phyloP scores from a whole-genome alignment of 1,139 yeast species.

The Hyphopichia burtonii region DNA sequence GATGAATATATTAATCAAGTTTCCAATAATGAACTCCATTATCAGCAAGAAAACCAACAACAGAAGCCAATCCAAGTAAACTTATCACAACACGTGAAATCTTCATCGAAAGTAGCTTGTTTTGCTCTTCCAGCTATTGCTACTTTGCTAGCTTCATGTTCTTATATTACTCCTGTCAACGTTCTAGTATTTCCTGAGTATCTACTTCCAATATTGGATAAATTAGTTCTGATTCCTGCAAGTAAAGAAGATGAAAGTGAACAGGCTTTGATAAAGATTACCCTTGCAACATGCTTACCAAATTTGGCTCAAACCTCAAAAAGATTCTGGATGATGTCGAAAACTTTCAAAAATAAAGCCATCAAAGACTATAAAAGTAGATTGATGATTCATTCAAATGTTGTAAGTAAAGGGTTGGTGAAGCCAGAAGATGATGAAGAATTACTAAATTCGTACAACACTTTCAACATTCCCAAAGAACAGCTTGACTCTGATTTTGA shows the following conservation, averaged over 20 bases:
- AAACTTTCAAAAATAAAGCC: conserved; percentile 45
- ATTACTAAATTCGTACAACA: conserved; percentile 9
- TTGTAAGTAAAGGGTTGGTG: neutral
- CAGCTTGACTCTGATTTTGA: conserved; percentile 52
- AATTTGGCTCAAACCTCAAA: conserved; percentile 62
- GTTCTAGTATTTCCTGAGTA: conserved; percentile 78
- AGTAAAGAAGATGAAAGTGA: conserved; percentile 22
- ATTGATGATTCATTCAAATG: conserved; percentile 6
- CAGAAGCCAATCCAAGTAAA: neutral
- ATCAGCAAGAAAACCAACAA: neutral
- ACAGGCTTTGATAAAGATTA: conserved; percentile 51
- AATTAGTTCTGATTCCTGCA: conserved; percentile 33
- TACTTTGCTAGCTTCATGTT: conserved; percentile 63
- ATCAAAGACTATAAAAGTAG: conserved; percentile 10
- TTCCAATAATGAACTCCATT: neutral
- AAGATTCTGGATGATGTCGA: conserved; percentile 65
- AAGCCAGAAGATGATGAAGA: conserved; percentile 7
- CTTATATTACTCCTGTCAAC: conserved; percentile 73
- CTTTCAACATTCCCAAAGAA: conserved; percentile 25
- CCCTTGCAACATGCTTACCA: conserved; percentile 75
- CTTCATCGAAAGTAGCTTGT: conserved; percentile 52
- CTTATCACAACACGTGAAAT: neutral
- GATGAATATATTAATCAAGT: conserved; percentile 32
- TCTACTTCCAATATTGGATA: conserved; percentile 66
- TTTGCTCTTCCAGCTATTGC: conserved; percentile 56